Evolutionary conservation across 1,139 yeast genomes (phyloP).

Genomic region (Yamadazyma taylorii): DNA sequence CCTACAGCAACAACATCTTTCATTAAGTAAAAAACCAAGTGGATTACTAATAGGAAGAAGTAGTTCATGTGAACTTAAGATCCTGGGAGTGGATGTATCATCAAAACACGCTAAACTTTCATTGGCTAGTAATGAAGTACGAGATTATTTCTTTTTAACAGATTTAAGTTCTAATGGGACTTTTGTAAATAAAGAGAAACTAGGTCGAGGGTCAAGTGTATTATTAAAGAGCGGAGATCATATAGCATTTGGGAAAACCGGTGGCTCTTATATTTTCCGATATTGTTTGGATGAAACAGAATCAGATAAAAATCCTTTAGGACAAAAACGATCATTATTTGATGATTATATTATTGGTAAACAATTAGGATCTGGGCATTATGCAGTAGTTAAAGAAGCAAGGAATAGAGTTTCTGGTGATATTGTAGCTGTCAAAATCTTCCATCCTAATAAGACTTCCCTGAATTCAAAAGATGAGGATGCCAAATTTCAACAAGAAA

Average conservation of each 20-base stretch:
- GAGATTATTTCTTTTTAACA: constrained; percentile 48
- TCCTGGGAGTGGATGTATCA: constrained; percentile 62
- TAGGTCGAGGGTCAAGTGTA: constrained; percentile 49
- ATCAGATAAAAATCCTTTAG: constrained; percentile 14
- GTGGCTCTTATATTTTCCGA: constrained; percentile 56
- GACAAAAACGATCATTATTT: constrained; percentile 42
- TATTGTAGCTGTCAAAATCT: constrained; percentile 74
- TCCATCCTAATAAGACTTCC: constrained; percentile 58
- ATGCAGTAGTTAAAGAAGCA: constrained; percentile 76
- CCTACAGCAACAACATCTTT: constrained; percentile 31
- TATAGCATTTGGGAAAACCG: constrained; percentile 58
- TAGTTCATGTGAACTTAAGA: constrained; percentile 56
- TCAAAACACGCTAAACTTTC: constrained; percentile 62
- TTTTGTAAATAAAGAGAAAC: constrained; percentile 54
- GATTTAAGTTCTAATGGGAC: constrained; percentile 72
- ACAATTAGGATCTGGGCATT: constrained; percentile 74
- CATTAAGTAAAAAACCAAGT: constrained; percentile 33
- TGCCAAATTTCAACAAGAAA: constrained; percentile 63
- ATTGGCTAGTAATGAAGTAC: constrained; percentile 29
- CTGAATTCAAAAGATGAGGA: constrained; percentile 37
- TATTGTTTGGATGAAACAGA: constrained; percentile 31
- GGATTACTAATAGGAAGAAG: constrained; percentile 58
- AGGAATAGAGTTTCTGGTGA: constrained; percentile 56
- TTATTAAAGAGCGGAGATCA: constrained; percentile 65
- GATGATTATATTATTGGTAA: constrained; percentile 62